Base-by-base conservation (phyloP, 805 yeast species). In the Monosporozyma yasuniensis region DNA sequence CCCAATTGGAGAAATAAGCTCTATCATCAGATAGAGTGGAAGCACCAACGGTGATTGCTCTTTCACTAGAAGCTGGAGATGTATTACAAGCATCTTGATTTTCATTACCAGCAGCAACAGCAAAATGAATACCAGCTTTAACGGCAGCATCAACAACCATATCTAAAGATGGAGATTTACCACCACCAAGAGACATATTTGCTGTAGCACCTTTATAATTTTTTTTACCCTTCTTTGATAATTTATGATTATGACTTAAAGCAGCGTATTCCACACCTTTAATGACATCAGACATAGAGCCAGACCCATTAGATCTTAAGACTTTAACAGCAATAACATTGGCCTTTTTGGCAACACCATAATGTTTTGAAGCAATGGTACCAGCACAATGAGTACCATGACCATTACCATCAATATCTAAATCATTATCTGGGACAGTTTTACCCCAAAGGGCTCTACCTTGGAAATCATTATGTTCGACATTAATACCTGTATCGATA, bases 381-480 rank as follows among this genome's bases (percentile, higher is more conserved):
- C 96, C 97, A n/a, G 96, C 96, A 72, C 95, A 87, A 64, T 89
- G 97, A 44, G 96, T 87, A 62, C 97, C 97, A 69, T 89, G 97
- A 47, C 96, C 97, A 61, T 87, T 85, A 48, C 88, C 93, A 66
- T 90, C 96, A 42, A 74, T 61, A 57, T 83, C 88, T 48, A 75
- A 76, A 58, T 81, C 87, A 60, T 82, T 83, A 47, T 68, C 59
- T 57, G 95, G 95, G 56, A 87, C 74, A 51, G 95, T 87, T 47
- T 81, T 76, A 58, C 96, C 96, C 95, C 95, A 87, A 38, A 65
- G 65, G 43, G 96, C 95, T 71, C 96, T 80, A 44, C 90, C 90
- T 10, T 72, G 83, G 61, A 89, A 89, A 61, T 88, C 93, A 34
- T 72, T 75, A 66, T 89, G 96, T 16, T 76, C 71, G 47, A 81